Evolutionary conservation across 2,329 filamentous ascomycete genomes (phyloP).

Genomic region (Seiridium unicorne): DNA sequence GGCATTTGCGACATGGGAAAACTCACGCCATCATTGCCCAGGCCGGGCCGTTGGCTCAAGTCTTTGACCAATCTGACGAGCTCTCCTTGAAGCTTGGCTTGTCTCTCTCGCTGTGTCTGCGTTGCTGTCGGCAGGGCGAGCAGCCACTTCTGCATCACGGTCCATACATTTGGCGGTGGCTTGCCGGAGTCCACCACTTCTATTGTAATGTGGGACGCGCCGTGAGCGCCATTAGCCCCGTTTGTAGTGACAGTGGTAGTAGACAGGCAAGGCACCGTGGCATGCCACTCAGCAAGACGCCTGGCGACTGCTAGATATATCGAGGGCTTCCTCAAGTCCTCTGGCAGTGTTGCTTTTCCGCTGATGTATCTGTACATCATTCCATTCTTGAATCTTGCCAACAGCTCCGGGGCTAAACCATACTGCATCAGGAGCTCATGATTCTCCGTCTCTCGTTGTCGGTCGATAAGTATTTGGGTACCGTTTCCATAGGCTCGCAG

Average conservation of each 20-base stretch:
- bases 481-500: constrained; percentile 92
- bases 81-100: constrained; percentile 70
- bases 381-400: constrained; percentile 93
- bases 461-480: constrained; percentile 93
- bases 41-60: constrained; percentile 73
- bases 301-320: constrained; percentile 83
- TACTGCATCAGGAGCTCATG: constrained; percentile 85
- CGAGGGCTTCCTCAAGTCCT: constrained; percentile 72
- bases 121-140: constrained; percentile 75
- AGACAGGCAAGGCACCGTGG: constrained; percentile 59
- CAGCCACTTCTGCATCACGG: constrained; percentile 95
- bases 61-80: constrained; percentile 67
- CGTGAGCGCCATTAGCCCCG: constrained; percentile 30
- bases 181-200: constrained; percentile 61
- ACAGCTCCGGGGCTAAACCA: constrained; percentile 78
- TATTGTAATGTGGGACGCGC: constrained; percentile 33
- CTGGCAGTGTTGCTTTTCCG: constrained; percentile 75
- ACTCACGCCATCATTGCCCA: constrained; percentile 73
- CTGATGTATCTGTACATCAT: constrained; percentile 91
- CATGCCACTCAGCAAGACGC: constrained; percentile 91
- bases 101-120: constrained; percentile 65
- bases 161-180: constrained; percentile 86
- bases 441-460: constrained; percentile 75
- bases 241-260: constrained; percentile 30
- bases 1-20: background rate